A percentile compares a stretch with the other conserved stretches of the same genome.
These are phyloP conservation scores for Leptographium galeiforme DNA, from an alignment of 2,329 filamentous ascomycete species.

Conservation along the genomic window DNA sequence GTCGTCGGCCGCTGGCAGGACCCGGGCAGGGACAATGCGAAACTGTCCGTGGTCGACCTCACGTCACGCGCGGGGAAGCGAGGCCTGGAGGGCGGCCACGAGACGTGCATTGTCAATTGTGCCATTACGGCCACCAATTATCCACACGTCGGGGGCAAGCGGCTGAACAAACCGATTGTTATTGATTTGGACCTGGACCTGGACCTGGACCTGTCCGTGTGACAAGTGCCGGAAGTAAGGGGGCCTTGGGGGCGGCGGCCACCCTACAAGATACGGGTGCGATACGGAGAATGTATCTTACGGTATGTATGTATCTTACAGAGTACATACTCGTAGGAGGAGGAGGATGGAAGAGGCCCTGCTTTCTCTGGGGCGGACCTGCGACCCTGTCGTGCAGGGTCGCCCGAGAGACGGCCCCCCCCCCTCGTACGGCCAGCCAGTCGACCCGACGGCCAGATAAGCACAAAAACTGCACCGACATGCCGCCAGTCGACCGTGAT, in stretches of 20 bases:
- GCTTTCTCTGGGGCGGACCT: too few species aligned
- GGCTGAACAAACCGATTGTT: conserved; percentile 68
- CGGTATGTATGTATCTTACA: too few species aligned
- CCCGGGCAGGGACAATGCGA: conserved; percentile 42
- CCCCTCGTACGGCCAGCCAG: not conserved
- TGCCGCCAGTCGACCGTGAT: not conserved
- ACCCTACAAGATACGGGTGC: too few species aligned
- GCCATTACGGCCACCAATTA: conserved; percentile 57
- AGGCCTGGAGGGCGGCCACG: conserved; percentile 36
- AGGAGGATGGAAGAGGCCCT: too few species aligned
- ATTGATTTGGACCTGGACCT: conserved; percentile 67
- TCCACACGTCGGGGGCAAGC: conserved; percentile 47
- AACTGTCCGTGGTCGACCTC: conserved; percentile 50
- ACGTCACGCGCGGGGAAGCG: conserved; percentile 27
- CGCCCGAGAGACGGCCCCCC: not conserved
- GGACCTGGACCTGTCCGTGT: conserved; percentile 56
- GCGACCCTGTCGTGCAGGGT: not conserved
- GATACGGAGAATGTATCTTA: too few species aligned
- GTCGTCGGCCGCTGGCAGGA: conserved; percentile 39
- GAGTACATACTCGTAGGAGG: too few species aligned
- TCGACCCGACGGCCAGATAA: not conserved
- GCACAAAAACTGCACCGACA: not conserved
- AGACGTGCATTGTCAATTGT: conserved; percentile 73
- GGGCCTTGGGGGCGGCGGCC: not conserved
- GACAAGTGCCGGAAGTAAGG: conserved; percentile 15